Conservation (phyloP, 2,329 filamentous ascomycete species). For the Venturia pyrina region DNA sequence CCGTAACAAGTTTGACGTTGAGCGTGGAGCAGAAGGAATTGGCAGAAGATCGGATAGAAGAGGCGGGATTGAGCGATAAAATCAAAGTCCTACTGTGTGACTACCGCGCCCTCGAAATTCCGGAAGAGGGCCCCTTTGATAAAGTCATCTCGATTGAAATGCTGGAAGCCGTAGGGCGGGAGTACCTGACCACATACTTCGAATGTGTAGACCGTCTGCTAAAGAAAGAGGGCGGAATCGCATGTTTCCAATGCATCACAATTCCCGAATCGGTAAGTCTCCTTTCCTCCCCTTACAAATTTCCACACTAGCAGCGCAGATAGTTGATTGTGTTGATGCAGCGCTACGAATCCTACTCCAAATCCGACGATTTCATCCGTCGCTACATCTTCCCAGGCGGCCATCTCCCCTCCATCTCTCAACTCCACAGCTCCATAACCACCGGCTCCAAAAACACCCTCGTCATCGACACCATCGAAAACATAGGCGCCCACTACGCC, state of each 20-base stretch:
- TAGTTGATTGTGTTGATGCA: slow-evolving; percentile 7
- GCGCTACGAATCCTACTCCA: slow-evolving; percentile 55
- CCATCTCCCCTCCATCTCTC: slow-evolving; percentile 55
- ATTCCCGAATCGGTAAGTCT: slow-evolving; percentile 50
- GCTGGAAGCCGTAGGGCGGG: slow-evolving; percentile 62
- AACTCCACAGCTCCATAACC: slow-evolving; percentile 56
- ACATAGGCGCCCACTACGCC: slow-evolving; percentile 65
- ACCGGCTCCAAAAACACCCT: slow-evolving; percentile 51
- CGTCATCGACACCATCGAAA: slow-evolving; percentile 57
- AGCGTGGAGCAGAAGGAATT: slow-evolving; percentile 59
- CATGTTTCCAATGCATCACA: slow-evolving; percentile 67
- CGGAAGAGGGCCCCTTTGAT: slow-evolving; percentile 47
- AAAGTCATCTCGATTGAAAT: slow-evolving; percentile 70
- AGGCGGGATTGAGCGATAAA: slow-evolving; percentile 47
- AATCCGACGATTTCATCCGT: slow-evolving; percentile 62
- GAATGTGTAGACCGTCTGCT: slow-evolving; percentile 51
- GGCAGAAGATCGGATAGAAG: slow-evolving; percentile 54
- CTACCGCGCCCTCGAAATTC: slow-evolving; percentile 52
- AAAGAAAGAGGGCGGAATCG: slow-evolving; percentile 56
- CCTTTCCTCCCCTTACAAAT: background rate
- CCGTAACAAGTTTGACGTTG: slow-evolving; percentile 58
- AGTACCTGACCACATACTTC: slow-evolving; percentile 61
- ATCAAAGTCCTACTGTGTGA: slow-evolving; percentile 60
- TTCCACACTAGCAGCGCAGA: too few species aligned
- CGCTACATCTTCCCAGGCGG: slow-evolving; percentile 74